A percentile compares a stretch with the other conserved stretches of the same genome.
Conservation (phyloP, 768 basidiomycete genomes). For the Boletellus ananiceps region DNA sequence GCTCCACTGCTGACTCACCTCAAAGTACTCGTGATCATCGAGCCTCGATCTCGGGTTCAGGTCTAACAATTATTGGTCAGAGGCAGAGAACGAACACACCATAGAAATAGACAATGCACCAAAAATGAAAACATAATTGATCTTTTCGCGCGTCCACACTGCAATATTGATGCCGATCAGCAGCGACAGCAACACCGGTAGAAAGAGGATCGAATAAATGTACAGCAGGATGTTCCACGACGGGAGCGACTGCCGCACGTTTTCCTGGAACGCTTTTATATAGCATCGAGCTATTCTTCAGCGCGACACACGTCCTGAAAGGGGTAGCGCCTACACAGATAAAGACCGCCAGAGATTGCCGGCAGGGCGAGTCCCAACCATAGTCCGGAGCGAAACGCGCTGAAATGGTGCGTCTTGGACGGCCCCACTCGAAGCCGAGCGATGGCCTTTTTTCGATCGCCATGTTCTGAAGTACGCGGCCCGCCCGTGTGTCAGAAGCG, state of each 20-base stretch:
- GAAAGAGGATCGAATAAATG: conserved; percentile 67
- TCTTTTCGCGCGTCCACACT: conserved; percentile 70
- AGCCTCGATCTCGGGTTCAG: conserved; percentile 65
- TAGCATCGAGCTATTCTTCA: background rate
- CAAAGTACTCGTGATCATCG: conserved; percentile 76
- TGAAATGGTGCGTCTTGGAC: conserved; percentile 64
- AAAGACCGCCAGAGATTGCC: conserved; percentile 59
- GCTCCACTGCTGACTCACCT: conserved; percentile 41
- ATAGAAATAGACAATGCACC: conserved; percentile 53
- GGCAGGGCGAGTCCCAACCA: conserved; percentile 69
- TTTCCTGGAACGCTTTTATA: conserved; percentile 47
- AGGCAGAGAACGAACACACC: background rate
- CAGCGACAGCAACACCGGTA: conserved; percentile 72
- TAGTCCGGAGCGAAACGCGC: conserved; percentile 71
- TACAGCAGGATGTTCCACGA: conserved; percentile 72
- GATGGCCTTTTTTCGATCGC: conserved; percentile 75
- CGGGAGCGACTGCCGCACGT: conserved; percentile 50
- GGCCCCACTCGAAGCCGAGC: conserved; percentile 56
- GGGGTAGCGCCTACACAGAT: conserved; percentile 38
- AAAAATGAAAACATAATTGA: conserved; percentile 91
- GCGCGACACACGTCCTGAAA: background rate
- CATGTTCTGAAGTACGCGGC: conserved; percentile 39
- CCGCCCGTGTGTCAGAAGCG: background rate
- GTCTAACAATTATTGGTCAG: conserved; percentile 37
- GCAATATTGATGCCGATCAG: conserved; percentile 78